A percentile compares a stretch with the other conserved stretches of the same genome.
phyloP scores from a whole-genome alignment of 495 filamentous ascomycete species.

The Penicillium salamii region DNA sequence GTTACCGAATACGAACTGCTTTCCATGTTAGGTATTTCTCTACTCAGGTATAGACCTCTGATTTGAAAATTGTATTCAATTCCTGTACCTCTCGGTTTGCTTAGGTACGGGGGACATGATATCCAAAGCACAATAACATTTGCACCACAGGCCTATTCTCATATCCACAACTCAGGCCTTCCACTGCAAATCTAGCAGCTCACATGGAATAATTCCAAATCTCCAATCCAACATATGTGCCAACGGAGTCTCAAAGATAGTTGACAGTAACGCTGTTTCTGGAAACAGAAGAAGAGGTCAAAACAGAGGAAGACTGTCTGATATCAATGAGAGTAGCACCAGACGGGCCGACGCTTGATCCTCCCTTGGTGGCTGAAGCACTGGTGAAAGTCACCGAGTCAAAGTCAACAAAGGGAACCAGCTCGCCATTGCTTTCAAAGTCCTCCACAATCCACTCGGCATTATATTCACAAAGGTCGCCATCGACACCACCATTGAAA shows the following conservation, averaged over 20 bases:
- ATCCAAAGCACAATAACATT: too few relatives aligned
- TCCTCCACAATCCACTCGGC: constrained; percentile 61
- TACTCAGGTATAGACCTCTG: too few relatives aligned
- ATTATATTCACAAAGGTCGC: constrained; percentile 25
- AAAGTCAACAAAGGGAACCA: constrained; percentile 5
- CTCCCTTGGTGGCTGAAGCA: neutral
- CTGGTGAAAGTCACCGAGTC: constrained; percentile 2
- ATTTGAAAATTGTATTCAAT: too few relatives aligned
- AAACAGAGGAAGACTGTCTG: neutral
- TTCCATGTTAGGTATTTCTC: too few relatives aligned
- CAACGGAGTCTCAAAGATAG: neutral
- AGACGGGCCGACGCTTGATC: neutral
- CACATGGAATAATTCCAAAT: too few relatives aligned
- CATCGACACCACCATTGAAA: constrained; percentile 27
- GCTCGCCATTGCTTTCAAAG: neutral
- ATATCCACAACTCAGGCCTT: too few relatives aligned
- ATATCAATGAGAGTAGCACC: constrained; percentile 3
- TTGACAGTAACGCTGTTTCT: constrained; percentile 1
- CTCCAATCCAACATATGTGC: too few relatives aligned
- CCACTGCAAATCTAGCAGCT: too few relatives aligned
- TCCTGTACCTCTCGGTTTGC: too few relatives aligned
- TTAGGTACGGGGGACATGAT: too few relatives aligned
- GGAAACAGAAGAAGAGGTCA: neutral
- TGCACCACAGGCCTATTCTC: too few relatives aligned
- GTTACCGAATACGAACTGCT: too few relatives aligned